phyloP scores from a whole-genome alignment of 2,329 filamentous ascomycete genomes.

The Aulographum hederae region DNA sequence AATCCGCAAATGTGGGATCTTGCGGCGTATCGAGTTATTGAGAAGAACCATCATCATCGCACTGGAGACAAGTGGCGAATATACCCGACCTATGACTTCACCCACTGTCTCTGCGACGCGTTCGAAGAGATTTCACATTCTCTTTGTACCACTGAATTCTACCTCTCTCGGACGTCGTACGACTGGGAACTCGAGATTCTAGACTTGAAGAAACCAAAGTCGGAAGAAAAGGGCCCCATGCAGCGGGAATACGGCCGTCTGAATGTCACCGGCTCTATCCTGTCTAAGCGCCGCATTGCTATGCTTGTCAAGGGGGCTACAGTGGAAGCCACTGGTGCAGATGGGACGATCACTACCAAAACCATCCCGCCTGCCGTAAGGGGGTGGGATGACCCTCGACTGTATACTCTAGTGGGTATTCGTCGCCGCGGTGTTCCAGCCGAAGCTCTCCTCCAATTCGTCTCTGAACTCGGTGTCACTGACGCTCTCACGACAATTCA shows the following conservation, averaged over 20 bases:
- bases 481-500: conserved; percentile 66
- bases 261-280: conserved; percentile 66
- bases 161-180: conserved; percentile 68
- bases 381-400: conserved; percentile 78
- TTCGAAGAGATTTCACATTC: conserved; percentile 86
- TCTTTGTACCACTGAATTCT: conserved; percentile 85
- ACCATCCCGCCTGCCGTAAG: conserved; percentile 41
- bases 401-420: conserved; percentile 75
- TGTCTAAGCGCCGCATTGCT: conserved; percentile 71
- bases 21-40: conserved; percentile 71
- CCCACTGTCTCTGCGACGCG: conserved; percentile 78
- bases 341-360: conserved; percentile 19
- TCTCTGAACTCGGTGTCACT: conserved; percentile 82
- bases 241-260: conserved; percentile 69
- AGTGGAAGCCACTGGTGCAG: conserved; percentile 22
- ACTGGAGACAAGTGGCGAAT: conserved; percentile 78
- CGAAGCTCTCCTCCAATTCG: conserved; percentile 72
- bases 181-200: conserved; percentile 75
- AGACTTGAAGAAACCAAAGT: conserved; percentile 54
- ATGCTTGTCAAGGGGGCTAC: conserved; percentile 41
- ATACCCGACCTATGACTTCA: conserved; percentile 89
- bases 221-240: conserved; percentile 46
- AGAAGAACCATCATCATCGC: conserved; percentile 50
- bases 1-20: conserved; percentile 97
- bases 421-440: conserved; percentile 74